A percentile compares a stretch with the other conserved stretches of the same genome.
phyloP scores from a whole-genome alignment of 2,329 filamentous ascomycete genomes.

The Aspergillus neoniger region DNA sequence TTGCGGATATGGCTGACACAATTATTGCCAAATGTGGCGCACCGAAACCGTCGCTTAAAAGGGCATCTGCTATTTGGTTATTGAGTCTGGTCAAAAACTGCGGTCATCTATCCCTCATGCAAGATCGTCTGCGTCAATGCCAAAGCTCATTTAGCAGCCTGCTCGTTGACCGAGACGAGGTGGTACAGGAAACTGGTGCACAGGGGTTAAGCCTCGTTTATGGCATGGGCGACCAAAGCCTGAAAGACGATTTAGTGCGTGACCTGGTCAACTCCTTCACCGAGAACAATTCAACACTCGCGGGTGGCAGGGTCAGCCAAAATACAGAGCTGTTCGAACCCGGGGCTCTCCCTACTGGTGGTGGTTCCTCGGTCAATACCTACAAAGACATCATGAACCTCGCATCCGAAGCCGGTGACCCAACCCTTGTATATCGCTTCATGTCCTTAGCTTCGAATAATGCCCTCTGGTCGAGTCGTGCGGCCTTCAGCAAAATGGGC shows the following conservation, averaged over 20 bases:
- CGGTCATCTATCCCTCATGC: conserved; percentile 73
- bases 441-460: conserved; percentile 97
- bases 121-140: conserved; percentile 71
- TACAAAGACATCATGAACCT: conserved; percentile 97
- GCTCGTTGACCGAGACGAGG: conserved; percentile 82
- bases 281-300: conserved; percentile 61
- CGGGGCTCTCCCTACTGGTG: conserved; percentile 84
- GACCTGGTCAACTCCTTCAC: conserved; percentile 90
- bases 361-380: conserved; percentile 85
- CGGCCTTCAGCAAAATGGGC: conserved; percentile 91
- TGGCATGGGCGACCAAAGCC: conserved; percentile 78
- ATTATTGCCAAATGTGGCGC: conserved; percentile 75
- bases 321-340: conserved; percentile 94
- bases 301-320: conserved; percentile 74
- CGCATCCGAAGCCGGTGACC: conserved; percentile 95
- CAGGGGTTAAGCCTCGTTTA: conserved; percentile 90
- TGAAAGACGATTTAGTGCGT: conserved; percentile 80
- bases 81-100: conserved; percentile 90
- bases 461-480: conserved; percentile 94
- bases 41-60: conserved; percentile 84
- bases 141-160: conserved; percentile 87
- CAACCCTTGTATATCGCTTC: conserved; percentile 95
- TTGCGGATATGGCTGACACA: conserved; percentile 66
- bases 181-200: conserved; percentile 94
- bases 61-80: conserved; percentile 93